Evolutionary conservation across 1,139 yeast genomes (phyloP), one percentile per base, ranked within the genome.

Genomic region (Sugiyamaella xylanicola): DNA sequence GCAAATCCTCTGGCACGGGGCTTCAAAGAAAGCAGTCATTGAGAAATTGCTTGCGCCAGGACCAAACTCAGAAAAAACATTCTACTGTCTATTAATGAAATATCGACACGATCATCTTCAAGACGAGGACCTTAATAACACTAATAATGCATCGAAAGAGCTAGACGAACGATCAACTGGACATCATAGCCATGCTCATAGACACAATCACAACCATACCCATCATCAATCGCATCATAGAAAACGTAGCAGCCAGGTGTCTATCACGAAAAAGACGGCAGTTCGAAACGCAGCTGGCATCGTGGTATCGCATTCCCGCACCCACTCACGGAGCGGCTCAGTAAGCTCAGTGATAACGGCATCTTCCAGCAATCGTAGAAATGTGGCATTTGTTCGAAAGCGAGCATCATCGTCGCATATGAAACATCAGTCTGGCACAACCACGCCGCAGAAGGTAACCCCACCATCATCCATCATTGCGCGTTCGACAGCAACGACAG

Each of bases 1-100:
- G 62, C 89, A 90, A 55, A 91, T 92, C 29, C 74, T 93, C 56
- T 93, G 97, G 85, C 98, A 92, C 69, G 96, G 96, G 50, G 88
- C 90, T 56, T 78, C 83, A 40, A 82, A 82, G 56, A 78, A 81
- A 17, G 73, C 80, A 11, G 83, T 93, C 39, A 74, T 87, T 39
- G 72, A 80, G 7, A 80, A 84, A 57, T 76, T 93, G 44, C 64
- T 86, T 50, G 77, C 85, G 1, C 77, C 82, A 0, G 81, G 77
- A 27, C 80, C 84, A 54, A 87, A 86, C 62, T 83, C 95, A 1
- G 99, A 95, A 67, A 95, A 93, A 75, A 84, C 93, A 55, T 93
- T 93, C 65, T 95, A 93, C 72, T 86, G 90, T 59, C 74, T 95
- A 56, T 76, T 93, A 59, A 77, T 86, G 77, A 85, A 89, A 65